Base-by-base conservation (phyloP, 805 yeast genomes). In the Cyberlindnera xylosilytica region DNA sequence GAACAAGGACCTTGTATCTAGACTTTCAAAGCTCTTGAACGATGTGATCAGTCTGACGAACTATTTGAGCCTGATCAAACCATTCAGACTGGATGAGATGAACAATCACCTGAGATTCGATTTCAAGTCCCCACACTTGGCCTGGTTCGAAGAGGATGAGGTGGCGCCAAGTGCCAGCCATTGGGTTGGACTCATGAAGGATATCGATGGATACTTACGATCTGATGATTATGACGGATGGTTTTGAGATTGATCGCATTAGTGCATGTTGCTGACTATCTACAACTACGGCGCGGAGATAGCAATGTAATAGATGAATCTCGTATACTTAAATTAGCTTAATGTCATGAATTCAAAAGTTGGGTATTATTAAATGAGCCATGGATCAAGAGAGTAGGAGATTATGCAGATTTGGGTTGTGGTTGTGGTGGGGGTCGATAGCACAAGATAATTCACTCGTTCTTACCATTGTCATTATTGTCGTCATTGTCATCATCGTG, bases 191-290 rank as follows among this genome's bases (percentile, higher is more conserved):
- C 47, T 57, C 20, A 53, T 57, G 44, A 20, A 36, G 12, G 62
- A 57, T 28, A 47, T 55, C 11, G 41, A 50, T 17, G 43, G 42
- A 10, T 47, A 35, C 27, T 20, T 47, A 6, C 45, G 50, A 41
- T 36, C 35, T 15, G 60, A 56, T 32, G 60, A 56, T 18, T 48
- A 41, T 39, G 56, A 56, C 17, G 62, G 62, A 10, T 57, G 62
- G 62, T 56, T 48, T 35, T 54, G 37, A 47, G 3, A 12, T 24
- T 16, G 6, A 17, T 16, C 5, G n/a, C 17, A 9, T 29, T n/a
- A n/a, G n/a, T n/a, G n/a, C n/a, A n/a, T n/a, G n/a, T n/a, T n/a
- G n/a, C n/a, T n/a, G n/a, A n/a, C n/a, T n/a, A n/a, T n/a, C n/a
- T n/a, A n/a, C n/a, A n/a, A n/a, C n/a, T n/a, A n/a, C n/a, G n/a